phyloP scores from a whole-genome alignment of 176 grass and related monocot species.

The Cenchrus americanus region DNA sequence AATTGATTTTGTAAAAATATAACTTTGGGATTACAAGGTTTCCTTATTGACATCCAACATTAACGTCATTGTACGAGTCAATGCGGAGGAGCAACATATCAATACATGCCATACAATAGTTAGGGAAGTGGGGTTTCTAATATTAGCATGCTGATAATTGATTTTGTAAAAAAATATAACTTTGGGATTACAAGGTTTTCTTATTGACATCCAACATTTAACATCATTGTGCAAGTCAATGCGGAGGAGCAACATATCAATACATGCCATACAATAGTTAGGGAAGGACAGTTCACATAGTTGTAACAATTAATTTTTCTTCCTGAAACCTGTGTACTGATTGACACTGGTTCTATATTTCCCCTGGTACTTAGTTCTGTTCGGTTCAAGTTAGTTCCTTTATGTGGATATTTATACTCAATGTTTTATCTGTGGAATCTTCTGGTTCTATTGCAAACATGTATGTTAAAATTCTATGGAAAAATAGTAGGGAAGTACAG shows the following conservation, averaged over 20 bases:
- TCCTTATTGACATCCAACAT: neutral
- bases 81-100: neutral
- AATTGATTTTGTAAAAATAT: constrained; percentile 1
- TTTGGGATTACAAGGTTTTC: neutral
- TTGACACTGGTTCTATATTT: constrained; percentile 11
- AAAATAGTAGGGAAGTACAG: neutral
- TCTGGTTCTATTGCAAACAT: neutral
- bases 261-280: neutral
- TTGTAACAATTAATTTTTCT: neutral
- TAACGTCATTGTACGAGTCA: neutral
- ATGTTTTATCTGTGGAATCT: neutral
- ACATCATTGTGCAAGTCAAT: neutral
- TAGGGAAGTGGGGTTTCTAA: neutral
- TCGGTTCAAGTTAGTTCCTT: neutral
- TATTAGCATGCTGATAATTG: neutral
- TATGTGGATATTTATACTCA: neutral
- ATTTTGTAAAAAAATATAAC: neutral
- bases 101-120: constrained; percentile 17
- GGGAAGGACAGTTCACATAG: too few species aligned
- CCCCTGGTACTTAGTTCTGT: neutral
- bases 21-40: neutral
- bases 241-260: neutral
- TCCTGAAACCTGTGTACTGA: neutral
- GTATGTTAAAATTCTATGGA: neutral
- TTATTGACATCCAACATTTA: constrained; percentile 1